phyloP scores from a whole-genome alignment of 345 rosid species.

The Arabidopsis suecica region DNA sequence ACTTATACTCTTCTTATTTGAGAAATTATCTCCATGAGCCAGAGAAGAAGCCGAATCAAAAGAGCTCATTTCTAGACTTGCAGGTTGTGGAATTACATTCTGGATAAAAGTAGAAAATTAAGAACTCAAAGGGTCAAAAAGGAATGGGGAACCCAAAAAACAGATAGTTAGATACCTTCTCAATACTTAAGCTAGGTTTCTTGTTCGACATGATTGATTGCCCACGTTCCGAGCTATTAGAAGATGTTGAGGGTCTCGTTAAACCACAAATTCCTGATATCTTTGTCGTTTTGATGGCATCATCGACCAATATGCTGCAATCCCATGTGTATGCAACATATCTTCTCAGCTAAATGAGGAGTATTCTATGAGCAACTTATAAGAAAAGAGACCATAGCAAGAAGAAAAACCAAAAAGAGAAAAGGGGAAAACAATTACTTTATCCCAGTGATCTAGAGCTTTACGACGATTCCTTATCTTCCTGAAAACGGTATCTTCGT shows the following conservation, averaged over 20 bases:
- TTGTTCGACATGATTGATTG: slow-evolving; percentile 45
- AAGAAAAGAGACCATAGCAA: slow-evolving; percentile 14
- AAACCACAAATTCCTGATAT: slow-evolving; percentile 49
- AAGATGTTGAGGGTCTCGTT: slow-evolving; percentile 47
- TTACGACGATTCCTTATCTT: slow-evolving; percentile 67
- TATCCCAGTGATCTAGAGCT: slow-evolving; percentile 90
- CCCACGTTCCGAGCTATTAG: slow-evolving; percentile 46
- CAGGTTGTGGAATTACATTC: slow-evolving; percentile 46
- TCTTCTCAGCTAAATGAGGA: slow-evolving; percentile 73
- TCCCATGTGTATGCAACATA: slow-evolving; percentile 88
- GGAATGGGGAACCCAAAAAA: slow-evolving; percentile 18
- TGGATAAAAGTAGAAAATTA: slow-evolving; percentile 33
- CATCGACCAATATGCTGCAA: slow-evolving; percentile 59
- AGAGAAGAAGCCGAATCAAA: slow-evolving; percentile 41
- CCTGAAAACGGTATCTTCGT: slow-evolving; percentile 77
- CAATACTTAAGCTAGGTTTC: slow-evolving; percentile 52
- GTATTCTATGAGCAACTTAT: slow-evolving; percentile 31
- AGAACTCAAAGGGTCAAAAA: not conserved
- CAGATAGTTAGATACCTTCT: slow-evolving; percentile 57
- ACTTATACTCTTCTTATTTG: slow-evolving; percentile 28
- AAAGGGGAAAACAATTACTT: slow-evolving; percentile 53
- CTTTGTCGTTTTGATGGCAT: slow-evolving; percentile 38
- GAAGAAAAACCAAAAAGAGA: not conserved
- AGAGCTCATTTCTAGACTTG: slow-evolving; percentile 48
- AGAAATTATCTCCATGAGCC: slow-evolving; percentile 39